phyloP scores from a whole-genome alignment of 1,284 basidiomycete genomes.

The Cryptococcus depauperatus region DNA sequence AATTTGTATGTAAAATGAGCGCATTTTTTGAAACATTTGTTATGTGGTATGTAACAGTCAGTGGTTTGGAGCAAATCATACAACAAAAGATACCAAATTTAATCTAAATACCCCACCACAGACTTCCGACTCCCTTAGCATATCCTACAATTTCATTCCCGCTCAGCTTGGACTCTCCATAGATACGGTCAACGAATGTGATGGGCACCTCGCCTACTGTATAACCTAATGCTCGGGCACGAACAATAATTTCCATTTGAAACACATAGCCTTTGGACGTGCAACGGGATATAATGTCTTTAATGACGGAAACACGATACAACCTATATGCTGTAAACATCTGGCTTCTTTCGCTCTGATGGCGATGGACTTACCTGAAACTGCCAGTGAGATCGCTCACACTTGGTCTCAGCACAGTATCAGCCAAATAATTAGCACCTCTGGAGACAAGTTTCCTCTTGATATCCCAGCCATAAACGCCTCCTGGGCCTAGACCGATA shows the following conservation, averaged over 20 bases:
- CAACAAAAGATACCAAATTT: neutral
- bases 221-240: conserved; percentile 72
- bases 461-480: conserved; percentile 82
- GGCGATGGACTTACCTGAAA: conserved; percentile 56
- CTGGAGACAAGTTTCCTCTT: conserved; percentile 75
- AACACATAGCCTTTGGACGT: conserved; percentile 86
- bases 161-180: conserved; percentile 83
- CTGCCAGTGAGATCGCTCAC: conserved; percentile 80
- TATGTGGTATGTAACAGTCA: neutral
- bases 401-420: conserved; percentile 69
- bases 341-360: neutral
- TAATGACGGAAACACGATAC: conserved; percentile 66
- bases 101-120: conserved; percentile 58
- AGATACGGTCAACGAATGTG: conserved; percentile 86
- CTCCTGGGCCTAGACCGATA: conserved; percentile 54
- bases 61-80: conserved; percentile 1
- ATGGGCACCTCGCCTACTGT: conserved; percentile 83
- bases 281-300: conserved; percentile 71
- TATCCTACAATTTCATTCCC: conserved; percentile 84
- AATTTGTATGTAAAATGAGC: neutral
- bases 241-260: conserved; percentile 96
- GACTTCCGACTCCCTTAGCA: conserved; percentile 70
- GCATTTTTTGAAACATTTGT: neutral
- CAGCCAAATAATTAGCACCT: conserved; percentile 78
- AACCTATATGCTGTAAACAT: conserved; percentile 52